Evolutionary conservation across 108 stramenopile genomes (phyloP).

Genomic region (Ochromonas danica): DNA sequence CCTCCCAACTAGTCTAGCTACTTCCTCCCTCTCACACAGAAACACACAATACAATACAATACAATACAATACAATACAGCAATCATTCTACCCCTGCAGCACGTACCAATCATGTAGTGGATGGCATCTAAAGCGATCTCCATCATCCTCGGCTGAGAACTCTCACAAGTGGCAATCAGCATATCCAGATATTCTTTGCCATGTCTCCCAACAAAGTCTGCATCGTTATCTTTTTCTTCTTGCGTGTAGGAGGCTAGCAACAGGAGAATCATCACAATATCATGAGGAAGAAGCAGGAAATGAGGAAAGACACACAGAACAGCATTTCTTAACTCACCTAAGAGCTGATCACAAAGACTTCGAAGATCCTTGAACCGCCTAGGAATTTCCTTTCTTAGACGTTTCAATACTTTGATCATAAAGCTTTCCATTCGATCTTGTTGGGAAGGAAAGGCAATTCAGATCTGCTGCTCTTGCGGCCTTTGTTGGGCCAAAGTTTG

Average conservation of each 20-base stretch:
- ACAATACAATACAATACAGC: too few relatives aligned
- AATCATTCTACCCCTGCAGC: too few relatives aligned
- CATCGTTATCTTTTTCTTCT: not conserved
- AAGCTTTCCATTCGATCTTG: not conserved
- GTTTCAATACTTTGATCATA: not conserved
- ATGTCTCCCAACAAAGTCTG: not conserved
- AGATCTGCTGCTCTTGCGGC: too few relatives aligned
- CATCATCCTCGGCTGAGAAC: slow-evolving; percentile 42
- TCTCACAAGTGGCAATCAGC: slow-evolving; percentile 50
- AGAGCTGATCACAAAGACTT: not conserved
- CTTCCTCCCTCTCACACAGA: too few relatives aligned
- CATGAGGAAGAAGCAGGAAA: too few relatives aligned
- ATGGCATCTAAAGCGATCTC: slow-evolving; percentile 58
- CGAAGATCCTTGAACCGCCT: slow-evolving; percentile 21
- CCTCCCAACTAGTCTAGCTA: too few relatives aligned
- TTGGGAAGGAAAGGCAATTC: too few relatives aligned
- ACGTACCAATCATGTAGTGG: slow-evolving; percentile 55
- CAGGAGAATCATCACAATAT: too few relatives aligned
- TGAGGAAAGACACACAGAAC: too few relatives aligned
- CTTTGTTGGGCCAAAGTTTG: too few relatives aligned
- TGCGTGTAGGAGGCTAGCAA: too few relatives aligned
- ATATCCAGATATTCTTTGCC: slow-evolving; percentile 39
- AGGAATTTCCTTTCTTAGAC: slow-evolving; percentile 24
- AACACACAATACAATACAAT: too few relatives aligned
- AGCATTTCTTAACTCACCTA: not conserved